A percentile compares a stretch with the other conserved stretches of the same genome.
phyloP scores from a whole-genome alignment of 345 rosid species.

The Melaleuca alternifolia region DNA sequence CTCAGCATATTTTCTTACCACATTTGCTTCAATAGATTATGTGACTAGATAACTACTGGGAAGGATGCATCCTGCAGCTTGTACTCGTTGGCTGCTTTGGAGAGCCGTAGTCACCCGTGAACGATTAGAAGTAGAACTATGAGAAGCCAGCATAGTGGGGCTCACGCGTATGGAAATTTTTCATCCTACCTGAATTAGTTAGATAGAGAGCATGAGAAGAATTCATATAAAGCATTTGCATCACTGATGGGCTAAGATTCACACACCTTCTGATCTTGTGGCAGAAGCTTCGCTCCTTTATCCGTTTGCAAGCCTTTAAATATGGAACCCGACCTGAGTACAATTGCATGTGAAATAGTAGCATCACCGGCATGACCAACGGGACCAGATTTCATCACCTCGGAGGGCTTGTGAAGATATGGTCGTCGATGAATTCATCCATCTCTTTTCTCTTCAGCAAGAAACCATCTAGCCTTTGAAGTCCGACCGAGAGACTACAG shows the following conservation, averaged over 20 bases:
- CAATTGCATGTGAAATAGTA: too few species aligned
- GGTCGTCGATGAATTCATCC: too few species aligned
- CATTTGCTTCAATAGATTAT: neutral
- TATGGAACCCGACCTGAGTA: neutral
- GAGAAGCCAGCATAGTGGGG: neutral
- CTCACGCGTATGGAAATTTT: neutral
- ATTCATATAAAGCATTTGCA: neutral
- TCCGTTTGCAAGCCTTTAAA: too few species aligned
- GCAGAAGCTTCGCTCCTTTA: neutral
- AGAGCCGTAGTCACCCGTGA: neutral
- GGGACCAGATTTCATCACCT: too few species aligned
- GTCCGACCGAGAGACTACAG: too few species aligned
- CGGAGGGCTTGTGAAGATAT: too few species aligned
- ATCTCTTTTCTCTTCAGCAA: neutral
- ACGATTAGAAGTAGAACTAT: neutral
- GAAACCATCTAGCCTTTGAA: too few species aligned
- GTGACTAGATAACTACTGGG: neutral
- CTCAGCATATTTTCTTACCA: too few species aligned
- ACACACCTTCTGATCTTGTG: neutral
- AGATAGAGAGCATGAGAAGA: too few species aligned
- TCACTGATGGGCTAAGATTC: neutral
- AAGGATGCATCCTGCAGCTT: neutral
- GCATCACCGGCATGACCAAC: too few species aligned
- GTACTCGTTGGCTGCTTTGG: neutral
- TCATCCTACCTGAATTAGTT: neutral